Evolutionary conservation across 768 basidiomycete species (phyloP).

Genomic region (Phaffia tasmanica): DNA sequence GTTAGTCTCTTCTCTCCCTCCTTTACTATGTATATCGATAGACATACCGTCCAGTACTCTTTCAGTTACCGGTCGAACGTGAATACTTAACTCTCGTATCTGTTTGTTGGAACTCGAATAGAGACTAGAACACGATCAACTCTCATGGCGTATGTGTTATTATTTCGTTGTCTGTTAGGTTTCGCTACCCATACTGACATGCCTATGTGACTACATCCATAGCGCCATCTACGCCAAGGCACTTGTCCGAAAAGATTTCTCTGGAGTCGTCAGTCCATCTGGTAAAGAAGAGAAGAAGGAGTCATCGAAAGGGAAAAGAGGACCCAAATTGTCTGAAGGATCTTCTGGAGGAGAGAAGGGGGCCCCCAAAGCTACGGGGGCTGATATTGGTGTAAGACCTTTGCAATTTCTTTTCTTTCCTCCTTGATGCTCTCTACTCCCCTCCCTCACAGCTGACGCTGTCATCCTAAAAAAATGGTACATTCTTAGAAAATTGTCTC

Average conservation of each 20-base stretch:
- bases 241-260: constrained; percentile 68
- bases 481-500: constrained; percentile 49
- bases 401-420: not conserved
- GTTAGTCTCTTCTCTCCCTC: constrained; percentile 35
- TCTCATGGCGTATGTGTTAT: constrained; percentile 49
- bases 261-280: constrained; percentile 48
- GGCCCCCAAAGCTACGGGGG: constrained; percentile 46
- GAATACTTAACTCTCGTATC: not conserved
- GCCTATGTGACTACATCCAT: too few species aligned
- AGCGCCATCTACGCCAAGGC: constrained; percentile 76
- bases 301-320: constrained; percentile 17
- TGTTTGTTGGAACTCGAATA: not conserved
- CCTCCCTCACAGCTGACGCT: too few species aligned
- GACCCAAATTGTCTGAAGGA: constrained; percentile 18
- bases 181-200: not conserved
- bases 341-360: not conserved
- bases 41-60: too few species aligned
- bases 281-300: constrained; percentile 31
- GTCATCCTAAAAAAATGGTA: too few species aligned
- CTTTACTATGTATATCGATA: not conserved
- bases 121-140: constrained; percentile 58
- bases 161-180: not conserved
- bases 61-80: not conserved
- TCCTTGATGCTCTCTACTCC: too few species aligned
- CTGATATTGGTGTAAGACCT: constrained; percentile 64